phyloP scores from a whole-genome alignment of 805 yeast genomes.

The Wickerhamomyces chaumierensis region DNA sequence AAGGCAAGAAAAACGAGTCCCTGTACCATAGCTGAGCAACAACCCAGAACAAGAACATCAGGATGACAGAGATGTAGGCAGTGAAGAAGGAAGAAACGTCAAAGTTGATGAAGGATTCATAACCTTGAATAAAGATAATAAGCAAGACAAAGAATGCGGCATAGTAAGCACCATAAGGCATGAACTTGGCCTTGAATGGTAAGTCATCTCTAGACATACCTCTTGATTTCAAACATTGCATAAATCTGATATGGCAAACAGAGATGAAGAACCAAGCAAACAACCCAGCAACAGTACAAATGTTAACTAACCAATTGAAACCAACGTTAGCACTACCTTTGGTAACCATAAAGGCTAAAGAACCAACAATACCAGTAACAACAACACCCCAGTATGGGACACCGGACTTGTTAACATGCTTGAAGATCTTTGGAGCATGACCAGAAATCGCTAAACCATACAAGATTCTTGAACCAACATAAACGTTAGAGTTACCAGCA shows the following conservation, averaged over 20 bases:
- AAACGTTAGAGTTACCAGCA: constrained; percentile 68
- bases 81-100: constrained; percentile 52
- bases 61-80: constrained; percentile 61
- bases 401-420: constrained; percentile 40
- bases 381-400: constrained; percentile 52
- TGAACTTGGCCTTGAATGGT: constrained; percentile 61
- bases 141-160: constrained; percentile 41
- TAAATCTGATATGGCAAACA: constrained; percentile 61
- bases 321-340: constrained; percentile 44
- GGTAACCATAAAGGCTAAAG: constrained; percentile 46
- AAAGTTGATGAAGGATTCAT: constrained; percentile 45
- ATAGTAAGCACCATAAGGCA: constrained; percentile 62
- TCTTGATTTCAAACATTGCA: constrained; percentile 50
- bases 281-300: constrained; percentile 65
- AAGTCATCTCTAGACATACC: constrained; percentile 56
- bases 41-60: constrained; percentile 45
- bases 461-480: constrained; percentile 60
- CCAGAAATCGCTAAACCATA: constrained; percentile 51
- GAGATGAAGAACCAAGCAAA: constrained; percentile 64
- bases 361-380: constrained; percentile 48
- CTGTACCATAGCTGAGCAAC: constrained; percentile 43
- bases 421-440: constrained; percentile 46
- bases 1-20: constrained; percentile 27
- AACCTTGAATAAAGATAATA: constrained; percentile 67
- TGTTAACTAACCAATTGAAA: constrained; percentile 63